Evolutionary conservation across 768 basidiomycete species (phyloP).

Genomic region (Termitomyces bulborhizus): DNA sequence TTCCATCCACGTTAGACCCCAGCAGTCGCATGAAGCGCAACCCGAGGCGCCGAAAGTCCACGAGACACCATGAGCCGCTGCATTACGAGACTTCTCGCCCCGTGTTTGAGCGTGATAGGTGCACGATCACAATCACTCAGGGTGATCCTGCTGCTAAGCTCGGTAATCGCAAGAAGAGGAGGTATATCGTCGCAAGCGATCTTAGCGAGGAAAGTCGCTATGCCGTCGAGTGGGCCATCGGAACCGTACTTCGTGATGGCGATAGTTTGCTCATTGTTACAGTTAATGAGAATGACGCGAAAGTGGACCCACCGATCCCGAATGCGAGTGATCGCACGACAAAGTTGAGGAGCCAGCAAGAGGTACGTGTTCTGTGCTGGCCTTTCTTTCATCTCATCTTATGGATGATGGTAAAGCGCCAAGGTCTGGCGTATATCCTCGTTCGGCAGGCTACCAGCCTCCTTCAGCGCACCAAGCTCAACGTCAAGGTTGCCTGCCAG

Average conservation of each 20-base stretch:
- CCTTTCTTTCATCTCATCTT: constrained; percentile 1
- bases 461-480: constrained; percentile 83
- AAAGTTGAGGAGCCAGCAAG: constrained; percentile 87
- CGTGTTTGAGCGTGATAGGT: constrained; percentile 84
- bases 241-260: constrained; percentile 90
- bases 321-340: constrained; percentile 68
- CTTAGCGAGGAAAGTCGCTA: constrained; percentile 90
- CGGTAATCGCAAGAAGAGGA: constrained; percentile 47
- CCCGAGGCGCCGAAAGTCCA: constrained; percentile 55
- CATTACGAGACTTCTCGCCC: constrained; percentile 69
- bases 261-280: constrained; percentile 91
- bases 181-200: constrained; percentile 92
- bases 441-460: constrained; percentile 85
- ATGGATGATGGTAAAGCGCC: constrained; percentile 47
- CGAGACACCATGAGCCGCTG: constrained; percentile 57
- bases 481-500: constrained; percentile 86
- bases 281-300: constrained; percentile 88
- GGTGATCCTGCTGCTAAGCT: constrained; percentile 66
- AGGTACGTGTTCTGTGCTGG: constrained; percentile 41
- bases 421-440: constrained; percentile 83
- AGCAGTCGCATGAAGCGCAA: constrained; percentile 32
- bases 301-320: constrained; percentile 69
- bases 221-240: constrained; percentile 97
- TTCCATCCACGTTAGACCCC: constrained; percentile 63
- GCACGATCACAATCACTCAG: constrained; percentile 84